Conservation (phyloP, 78 protist genomes). For the Emiliania huxleyi region DNA sequence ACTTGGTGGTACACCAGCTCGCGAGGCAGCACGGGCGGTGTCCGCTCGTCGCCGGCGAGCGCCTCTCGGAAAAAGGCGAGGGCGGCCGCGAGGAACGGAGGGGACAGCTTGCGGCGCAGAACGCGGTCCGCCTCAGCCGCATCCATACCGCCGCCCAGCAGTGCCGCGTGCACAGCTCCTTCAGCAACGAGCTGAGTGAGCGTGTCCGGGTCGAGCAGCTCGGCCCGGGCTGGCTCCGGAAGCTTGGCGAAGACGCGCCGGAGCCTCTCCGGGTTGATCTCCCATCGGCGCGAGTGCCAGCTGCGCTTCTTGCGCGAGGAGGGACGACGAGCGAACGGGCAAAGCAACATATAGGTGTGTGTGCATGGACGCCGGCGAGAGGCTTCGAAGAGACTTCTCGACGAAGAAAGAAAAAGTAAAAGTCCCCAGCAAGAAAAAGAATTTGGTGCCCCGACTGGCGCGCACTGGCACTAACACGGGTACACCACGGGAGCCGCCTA, state of each 20-base stretch:
- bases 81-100: background rate
- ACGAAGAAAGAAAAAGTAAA: too few relatives aligned
- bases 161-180: background rate
- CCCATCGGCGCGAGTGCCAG: background rate
- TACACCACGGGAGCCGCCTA: too few relatives aligned
- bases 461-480: too few relatives aligned
- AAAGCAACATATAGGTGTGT: too few relatives aligned
- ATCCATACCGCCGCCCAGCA: background rate
- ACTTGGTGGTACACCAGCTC: background rate
- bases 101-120: background rate
- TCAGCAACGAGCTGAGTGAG: background rate
- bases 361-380: too few relatives aligned
- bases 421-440: too few relatives aligned
- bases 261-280: background rate
- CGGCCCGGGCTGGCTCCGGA: background rate
- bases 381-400: too few relatives aligned
- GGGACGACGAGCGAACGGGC: too few relatives aligned
- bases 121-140: background rate
- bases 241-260: background rate
- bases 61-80: background rate
- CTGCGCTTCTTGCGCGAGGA: too few relatives aligned
- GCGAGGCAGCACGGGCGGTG: background rate
- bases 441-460: too few relatives aligned
- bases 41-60: background rate
- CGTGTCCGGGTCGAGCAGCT: background rate